A percentile compares a stretch with the other conserved stretches of the same genome.
Evolutionary conservation across 768 basidiomycete species (phyloP).

Genomic region (Thelephora ganbajun): DNA sequence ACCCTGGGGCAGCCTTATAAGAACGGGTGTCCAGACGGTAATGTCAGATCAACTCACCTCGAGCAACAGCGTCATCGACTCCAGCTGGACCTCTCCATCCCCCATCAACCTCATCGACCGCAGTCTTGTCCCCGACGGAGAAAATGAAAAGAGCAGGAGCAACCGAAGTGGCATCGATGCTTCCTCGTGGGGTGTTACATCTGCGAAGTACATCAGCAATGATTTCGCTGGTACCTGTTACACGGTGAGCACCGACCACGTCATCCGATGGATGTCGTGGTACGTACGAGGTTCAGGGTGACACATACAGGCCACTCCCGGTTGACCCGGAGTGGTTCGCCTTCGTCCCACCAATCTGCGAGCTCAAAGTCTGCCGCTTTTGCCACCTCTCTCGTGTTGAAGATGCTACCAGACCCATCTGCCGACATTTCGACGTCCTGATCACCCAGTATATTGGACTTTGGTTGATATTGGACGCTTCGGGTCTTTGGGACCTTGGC

Average conservation of each 20-base stretch:
- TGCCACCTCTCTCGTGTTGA: conserved; percentile 38
- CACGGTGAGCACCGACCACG: not conserved
- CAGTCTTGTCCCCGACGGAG: conserved; percentile 23
- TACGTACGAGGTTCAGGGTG: not conserved
- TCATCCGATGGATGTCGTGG: not conserved
- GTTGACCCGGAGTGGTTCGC: conserved; percentile 22
- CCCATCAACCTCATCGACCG: conserved; percentile 58
- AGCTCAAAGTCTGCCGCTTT: conserved; percentile 59
- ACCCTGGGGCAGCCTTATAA: conserved; percentile 23
- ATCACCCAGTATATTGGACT: conserved; percentile 38
- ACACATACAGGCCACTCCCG: not conserved
- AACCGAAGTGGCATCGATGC: conserved; percentile 21
- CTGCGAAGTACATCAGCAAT: not conserved
- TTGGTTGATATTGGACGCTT: conserved; percentile 61
- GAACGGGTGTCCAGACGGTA: not conserved
- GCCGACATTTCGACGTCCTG: conserved; percentile 31
- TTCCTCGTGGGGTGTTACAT: not conserved
- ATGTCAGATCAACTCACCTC: conserved; percentile 26
- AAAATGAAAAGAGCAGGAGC: conserved; percentile 52
- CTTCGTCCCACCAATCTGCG: conserved; percentile 36
- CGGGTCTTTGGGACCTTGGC: too few species aligned
- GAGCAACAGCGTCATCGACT: conserved; percentile 36
- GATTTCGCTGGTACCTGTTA: not conserved
- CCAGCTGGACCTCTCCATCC: conserved; percentile 37
- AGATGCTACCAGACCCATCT: conserved; percentile 24